A percentile compares a stretch with the other conserved stretches of the same genome.
These are phyloP conservation scores for Trichopus zeylanicus DNA, from an alignment of 116 monocot genomes.

Conservation along the genomic window DNA sequence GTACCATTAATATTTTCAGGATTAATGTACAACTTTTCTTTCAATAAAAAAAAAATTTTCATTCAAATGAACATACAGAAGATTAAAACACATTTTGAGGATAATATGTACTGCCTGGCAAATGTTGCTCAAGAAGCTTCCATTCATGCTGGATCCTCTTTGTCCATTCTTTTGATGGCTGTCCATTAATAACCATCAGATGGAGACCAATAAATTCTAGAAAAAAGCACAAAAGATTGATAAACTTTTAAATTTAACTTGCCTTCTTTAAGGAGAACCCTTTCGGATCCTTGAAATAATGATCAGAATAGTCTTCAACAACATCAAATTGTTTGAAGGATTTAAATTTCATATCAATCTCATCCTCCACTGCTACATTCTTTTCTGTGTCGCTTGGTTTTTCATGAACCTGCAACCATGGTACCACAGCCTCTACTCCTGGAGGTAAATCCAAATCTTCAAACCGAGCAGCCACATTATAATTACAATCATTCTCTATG, in stretches of 20 bases:
- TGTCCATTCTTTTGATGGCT: constrained; percentile 14
- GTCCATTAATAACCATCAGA: neutral
- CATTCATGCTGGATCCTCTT: constrained; percentile 20
- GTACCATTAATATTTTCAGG: no score
- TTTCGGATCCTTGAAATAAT: constrained; percentile 8
- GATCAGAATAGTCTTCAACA: constrained; percentile 15
- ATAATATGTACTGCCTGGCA: constrained; percentile 17
- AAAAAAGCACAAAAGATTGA: neutral
- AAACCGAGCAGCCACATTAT: constrained; percentile 47
- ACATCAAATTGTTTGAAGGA: constrained; percentile 15
- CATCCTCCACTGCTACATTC: no score
- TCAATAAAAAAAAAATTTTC: no score
- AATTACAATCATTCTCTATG: constrained; percentile 22
- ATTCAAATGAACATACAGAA: no score
- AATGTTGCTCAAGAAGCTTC: constrained; percentile 20
- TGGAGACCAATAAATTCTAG: neutral
- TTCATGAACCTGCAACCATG: constrained; percentile 58
- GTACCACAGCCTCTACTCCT: constrained; percentile 56
- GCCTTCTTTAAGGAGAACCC: neutral
- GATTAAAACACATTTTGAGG: no score
- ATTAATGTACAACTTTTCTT: no score
- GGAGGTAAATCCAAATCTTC: constrained; percentile 60
- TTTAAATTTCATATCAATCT: constrained; percentile 8
- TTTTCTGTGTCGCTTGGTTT: no score
- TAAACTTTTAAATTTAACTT: neutral